Percentiles rank a stretch among this genome's conserved stretches.
phyloP scores from a whole-genome alignment of 345 rosid genomes.

The Camelina laxa region DNA sequence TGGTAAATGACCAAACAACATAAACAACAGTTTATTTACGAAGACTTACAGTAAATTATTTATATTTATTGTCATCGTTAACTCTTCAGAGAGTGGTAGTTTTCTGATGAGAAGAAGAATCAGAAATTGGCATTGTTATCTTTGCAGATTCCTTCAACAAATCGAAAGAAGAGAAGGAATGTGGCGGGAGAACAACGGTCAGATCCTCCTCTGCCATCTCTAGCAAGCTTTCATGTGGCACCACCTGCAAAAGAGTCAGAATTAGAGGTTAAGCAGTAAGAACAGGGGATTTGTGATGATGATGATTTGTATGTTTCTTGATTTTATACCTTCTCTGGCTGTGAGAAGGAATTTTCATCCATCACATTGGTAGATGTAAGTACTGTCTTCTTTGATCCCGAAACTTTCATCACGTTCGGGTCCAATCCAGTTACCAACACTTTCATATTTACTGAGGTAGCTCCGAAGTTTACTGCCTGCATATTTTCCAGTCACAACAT shows the following conservation, averaged over 20 bases:
- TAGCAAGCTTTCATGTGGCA: conserved; percentile 52
- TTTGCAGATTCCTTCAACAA: conserved; percentile 55
- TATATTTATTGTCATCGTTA: background rate
- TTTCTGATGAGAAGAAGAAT: conserved; percentile 43
- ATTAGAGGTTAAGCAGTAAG: background rate
- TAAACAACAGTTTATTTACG: conserved; percentile 31
- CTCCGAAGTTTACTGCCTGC: conserved; percentile 86
- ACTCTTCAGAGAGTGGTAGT: conserved; percentile 49
- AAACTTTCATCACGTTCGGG: conserved; percentile 47
- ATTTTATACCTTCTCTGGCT: conserved; percentile 65
- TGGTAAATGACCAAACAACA: conserved; percentile 32
- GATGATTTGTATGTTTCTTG: conserved; percentile 8
- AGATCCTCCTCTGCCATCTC: conserved; percentile 56
- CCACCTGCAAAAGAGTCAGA: conserved; percentile 55
- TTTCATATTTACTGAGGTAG: conserved; percentile 52
- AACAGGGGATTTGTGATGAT: background rate
- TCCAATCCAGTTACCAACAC: conserved; percentile 66
- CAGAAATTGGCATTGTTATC: conserved; percentile 47
- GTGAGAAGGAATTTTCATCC: conserved; percentile 87
- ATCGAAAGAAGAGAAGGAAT: conserved; percentile 78
- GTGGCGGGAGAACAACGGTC: conserved; percentile 58
- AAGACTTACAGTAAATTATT: conserved; percentile 22
- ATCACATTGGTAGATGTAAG: conserved; percentile 70
- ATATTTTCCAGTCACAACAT: conserved; percentile 78
- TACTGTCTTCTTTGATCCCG: conserved; percentile 66